Conservation (phyloP, 2,329 filamentous ascomycete genomes). For the Emericellopsis atlantica region DNA sequence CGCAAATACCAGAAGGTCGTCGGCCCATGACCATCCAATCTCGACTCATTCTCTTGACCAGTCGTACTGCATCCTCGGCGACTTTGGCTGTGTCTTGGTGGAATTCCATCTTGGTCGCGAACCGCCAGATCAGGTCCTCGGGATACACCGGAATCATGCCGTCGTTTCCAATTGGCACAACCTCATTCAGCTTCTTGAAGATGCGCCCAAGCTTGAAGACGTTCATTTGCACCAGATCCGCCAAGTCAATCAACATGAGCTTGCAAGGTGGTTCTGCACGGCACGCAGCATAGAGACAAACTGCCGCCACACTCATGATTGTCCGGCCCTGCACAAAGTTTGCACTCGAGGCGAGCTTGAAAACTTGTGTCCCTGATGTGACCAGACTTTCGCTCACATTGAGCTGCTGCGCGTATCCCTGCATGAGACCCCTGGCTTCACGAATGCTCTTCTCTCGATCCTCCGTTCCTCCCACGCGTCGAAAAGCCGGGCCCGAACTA, state of each 20-base stretch:
- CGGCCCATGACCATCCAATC: constrained; percentile 97
- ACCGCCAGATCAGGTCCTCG: constrained; percentile 83
- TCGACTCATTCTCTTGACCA: constrained; percentile 84
- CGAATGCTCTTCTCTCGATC: constrained; percentile 48
- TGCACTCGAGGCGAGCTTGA: constrained; percentile 60
- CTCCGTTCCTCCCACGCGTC: constrained; percentile 43
- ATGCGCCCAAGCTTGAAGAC: constrained; percentile 86
- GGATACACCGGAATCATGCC: constrained; percentile 60
- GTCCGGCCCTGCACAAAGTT: constrained; percentile 81
- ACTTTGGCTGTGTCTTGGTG: constrained; percentile 70
- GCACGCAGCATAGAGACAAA: constrained; percentile 82
- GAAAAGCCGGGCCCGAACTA: constrained; percentile 49
- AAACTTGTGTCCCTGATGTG: constrained; percentile 57
- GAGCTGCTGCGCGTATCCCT: constrained; percentile 48
- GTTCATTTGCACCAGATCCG: constrained; percentile 71
- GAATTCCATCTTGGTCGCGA: constrained; percentile 87
- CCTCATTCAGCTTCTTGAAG: constrained; percentile 71
- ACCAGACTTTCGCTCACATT: constrained; percentile 48
- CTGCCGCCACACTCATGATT: constrained; percentile 74
- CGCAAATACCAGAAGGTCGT: constrained; percentile 85
- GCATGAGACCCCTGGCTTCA: constrained; percentile 44
- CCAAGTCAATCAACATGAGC: constrained; percentile 90
- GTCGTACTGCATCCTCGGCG: constrained; percentile 73
- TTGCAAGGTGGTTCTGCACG: constrained; percentile 68
- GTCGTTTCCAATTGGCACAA: constrained; percentile 56